Conservation (phyloP, 441 rosid species). For the Populus hybrid region DNA sequence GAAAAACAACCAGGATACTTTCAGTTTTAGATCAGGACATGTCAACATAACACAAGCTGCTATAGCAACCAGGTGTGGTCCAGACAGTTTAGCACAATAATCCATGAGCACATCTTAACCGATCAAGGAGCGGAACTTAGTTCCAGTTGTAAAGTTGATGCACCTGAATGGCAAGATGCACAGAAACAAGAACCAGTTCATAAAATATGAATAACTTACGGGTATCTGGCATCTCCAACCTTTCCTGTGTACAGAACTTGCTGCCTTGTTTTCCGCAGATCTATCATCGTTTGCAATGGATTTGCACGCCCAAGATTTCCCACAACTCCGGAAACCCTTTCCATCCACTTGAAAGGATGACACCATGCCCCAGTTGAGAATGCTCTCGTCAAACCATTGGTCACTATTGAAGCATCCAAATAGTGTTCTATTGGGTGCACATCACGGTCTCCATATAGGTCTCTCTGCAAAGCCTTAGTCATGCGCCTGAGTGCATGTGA, state of each 20-base stretch:
- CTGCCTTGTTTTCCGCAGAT: constrained; percentile 80
- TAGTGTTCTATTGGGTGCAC: constrained; percentile 70
- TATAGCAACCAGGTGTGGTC: no score
- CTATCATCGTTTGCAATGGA: constrained; percentile 80
- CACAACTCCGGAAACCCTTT: constrained; percentile 88
- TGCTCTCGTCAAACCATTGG: constrained; percentile 86
- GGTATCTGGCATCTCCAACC: constrained; percentile 97
- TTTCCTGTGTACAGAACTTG: constrained; percentile 83
- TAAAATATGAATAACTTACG: constrained; percentile 23
- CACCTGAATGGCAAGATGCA: no score
- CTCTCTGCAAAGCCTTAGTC: constrained; percentile 71
- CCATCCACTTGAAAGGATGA: constrained; percentile 77
- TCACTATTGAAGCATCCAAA: constrained; percentile 83
- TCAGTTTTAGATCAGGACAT: no score
- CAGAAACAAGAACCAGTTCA: no score
- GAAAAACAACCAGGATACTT: no score
- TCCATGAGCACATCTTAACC: no score
- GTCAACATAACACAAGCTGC: no score
- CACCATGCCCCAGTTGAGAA: constrained; percentile 78
- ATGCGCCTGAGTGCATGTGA: constrained; percentile 70
- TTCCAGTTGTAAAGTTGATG: no score
- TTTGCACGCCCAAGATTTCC: constrained; percentile 84
- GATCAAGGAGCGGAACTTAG: no score
- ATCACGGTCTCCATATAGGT: constrained; percentile 62
- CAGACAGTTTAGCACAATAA: no score